Base-by-base conservation (phyloP, 176 grass and related monocot species). In the Zea mays region DNA sequence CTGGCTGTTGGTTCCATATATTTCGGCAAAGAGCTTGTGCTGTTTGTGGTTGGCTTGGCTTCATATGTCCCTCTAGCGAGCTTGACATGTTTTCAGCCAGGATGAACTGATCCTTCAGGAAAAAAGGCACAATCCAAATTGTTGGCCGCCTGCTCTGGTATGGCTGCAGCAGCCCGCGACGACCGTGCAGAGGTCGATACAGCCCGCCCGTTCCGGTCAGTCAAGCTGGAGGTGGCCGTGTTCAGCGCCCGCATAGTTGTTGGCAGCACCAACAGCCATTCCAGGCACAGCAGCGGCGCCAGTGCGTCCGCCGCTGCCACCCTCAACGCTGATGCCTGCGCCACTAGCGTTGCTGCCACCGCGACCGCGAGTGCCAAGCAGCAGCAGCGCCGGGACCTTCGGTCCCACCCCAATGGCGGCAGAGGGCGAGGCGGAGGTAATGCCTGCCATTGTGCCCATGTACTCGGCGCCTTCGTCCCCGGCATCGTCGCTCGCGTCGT, bases 191-290 rank as follows among this genome's bases (percentile, higher is more conserved):
- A 89, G 78, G 85, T 99, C 16, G 92, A 99, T 79, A 95, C 87
- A 0, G 72, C 74, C 11, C 80, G 83, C n/a, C 87, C 95, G 38
- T 98, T 94, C 69, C 85, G 67, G 59, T 98, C 95, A 0, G 89
- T 98, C 49, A 94, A 88, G 67, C 92, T 94, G 83, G 92, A 87
- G 1, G 87, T 94, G 2, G 89, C 87, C 3, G 89, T 94, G 34
- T 94, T 92, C 73, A 89, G 96, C 1, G 95, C 94, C 50, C 91
- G 87, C 71, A 82, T 97, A 34, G 73, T 84, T 10, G 55, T 78
- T 6, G 74, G 83, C n/a, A n/a, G n/a, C n/a, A n/a, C n/a, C 15
- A 73, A 79, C 3, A 46, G 38, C 43, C 50, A 67, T 11, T 78
- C 68, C 10, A 82, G 69, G 57, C 27, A 57, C 70, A 71, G 79